Base-by-base conservation (phyloP, 1,284 basidiomycete genomes). In the Austroboletus novae-zelandiae region DNA sequence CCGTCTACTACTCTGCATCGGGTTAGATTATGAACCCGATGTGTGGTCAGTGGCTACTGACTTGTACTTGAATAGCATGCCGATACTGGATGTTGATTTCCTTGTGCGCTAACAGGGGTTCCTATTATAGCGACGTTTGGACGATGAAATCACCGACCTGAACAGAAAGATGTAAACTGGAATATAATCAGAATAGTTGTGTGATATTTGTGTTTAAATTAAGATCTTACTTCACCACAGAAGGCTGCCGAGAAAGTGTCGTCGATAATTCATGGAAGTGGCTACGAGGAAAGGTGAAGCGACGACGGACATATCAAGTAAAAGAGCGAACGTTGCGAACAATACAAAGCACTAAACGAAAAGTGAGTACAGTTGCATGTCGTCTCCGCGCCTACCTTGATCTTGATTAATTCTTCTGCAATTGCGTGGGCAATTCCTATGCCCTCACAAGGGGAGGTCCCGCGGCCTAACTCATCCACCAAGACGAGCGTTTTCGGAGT, bases 371-470 rank as follows among this genome's bases (percentile, higher is more conserved):
- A 11, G 20, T 35, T 46, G n/a, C 18, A 25, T 10, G 41, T 18
- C 13, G 31, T 49, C 4, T 5, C 17, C 39, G 47, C 18, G 54
- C 71, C 30, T 42, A 88, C 94, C 73, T 88, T 89, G 37, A 78
- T 70, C 40, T 74, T 73, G 57, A 97, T 86, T 49, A 98, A 76
- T 39, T 81, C 83, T 66, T 98, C 95, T 1, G 92, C 91, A 51
- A 98, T 90, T 0, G 96, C 94, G 68, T 96, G 90, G 0, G 91
- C 86, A 43, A 98, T 86, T 1, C 93, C 96, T 13, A 93, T 71
- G 0, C 96, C 94, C 64, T 97, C 94, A 40, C 77, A 71, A 0
- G 93, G 85, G 4, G 91, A 87, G 0, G 95, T 97, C 4, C 93
- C 94, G 32, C 92, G 77, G 0, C 93, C 89, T 13, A 98, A 79